Base-by-base conservation (phyloP, 495 filamentous ascomycete species). In the Rostrohypoxylon terebratum region DNA sequence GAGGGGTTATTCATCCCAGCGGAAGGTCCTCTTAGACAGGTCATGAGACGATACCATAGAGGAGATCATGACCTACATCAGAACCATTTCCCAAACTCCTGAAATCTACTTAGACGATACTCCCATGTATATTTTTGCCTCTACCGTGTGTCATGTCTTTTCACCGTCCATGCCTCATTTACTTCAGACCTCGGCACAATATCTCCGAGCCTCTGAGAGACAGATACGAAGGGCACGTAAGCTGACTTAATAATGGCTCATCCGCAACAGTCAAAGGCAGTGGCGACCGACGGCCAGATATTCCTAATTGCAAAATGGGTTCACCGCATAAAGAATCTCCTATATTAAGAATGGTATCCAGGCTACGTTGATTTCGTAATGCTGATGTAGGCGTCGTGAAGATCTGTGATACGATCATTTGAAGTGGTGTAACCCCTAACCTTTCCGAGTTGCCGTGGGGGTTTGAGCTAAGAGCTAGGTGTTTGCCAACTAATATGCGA, bases 381-480 rank as follows among this genome's bases (percentile, higher is more conserved):
- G 62, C 44, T 69, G 31, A 55, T 66, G 45, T 62, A 28, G 21
- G 33, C 33, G 38, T 42, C 47, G 25, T 23, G 53, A 66, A 63
- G 51, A 55, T 67, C 51, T 59, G 55, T 66, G 57, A 58, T 54
- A 55, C 48, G 62, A 33, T 16, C 47, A 21, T 21, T 59, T 33
- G 33, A 54, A 62, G 62, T 58, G 54, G 62, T 70, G 71, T 70
- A 67, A 70, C 66, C 50, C 59, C 66, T 59, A 36, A 50, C n/a
- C 63, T 74, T 63, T 20, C 71, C 66, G 62, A 73, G 55, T 63
- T 63, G 38, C 66, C 71, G 71, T 70, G 66, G 71, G 71, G 66
- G 71, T 67, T 67, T 54, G 48, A 16, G 44, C 63, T 53, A 25
- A 20, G 16, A 66, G 42, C 18, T n/a, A 63, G 31, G 34, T 58